Percentiles rank a stretch among this genome's conserved stretches.
phyloP scores from a whole-genome alignment of 306 rosid genomes.

The Vigna unguiculata region DNA sequence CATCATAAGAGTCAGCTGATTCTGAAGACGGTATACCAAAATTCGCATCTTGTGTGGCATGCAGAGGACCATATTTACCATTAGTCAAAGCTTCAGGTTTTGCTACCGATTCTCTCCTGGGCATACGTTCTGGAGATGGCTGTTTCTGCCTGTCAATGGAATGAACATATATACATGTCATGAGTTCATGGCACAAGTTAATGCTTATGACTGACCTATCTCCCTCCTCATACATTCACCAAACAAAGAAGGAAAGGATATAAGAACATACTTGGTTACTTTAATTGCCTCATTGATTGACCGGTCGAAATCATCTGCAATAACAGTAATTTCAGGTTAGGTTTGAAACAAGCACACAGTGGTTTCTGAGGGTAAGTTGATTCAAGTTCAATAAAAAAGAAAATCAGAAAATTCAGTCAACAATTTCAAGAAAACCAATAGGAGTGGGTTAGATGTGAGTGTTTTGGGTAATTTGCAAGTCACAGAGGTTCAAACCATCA shows the following conservation, averaged over 20 bases:
- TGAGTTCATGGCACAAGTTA: slow-evolving; percentile 6
- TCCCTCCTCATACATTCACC: slow-evolving; percentile 9
- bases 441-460: background rate
- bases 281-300: slow-evolving; percentile 98
- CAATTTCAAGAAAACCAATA: background rate
- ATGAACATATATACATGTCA: slow-evolving; percentile 36
- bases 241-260: slow-evolving; percentile 14
- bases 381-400: slow-evolving; percentile 26
- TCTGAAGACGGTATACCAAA: slow-evolving; percentile 76
- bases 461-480: background rate
- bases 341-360: slow-evolving; percentile 42
- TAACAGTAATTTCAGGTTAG: slow-evolving; percentile 43
- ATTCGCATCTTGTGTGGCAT: slow-evolving; percentile 56
- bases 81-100: slow-evolving; percentile 74
- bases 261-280: slow-evolving; percentile 81
- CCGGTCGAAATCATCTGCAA: slow-evolving; percentile 94
- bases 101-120: slow-evolving; percentile 64
- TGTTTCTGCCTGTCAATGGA: slow-evolving; percentile 64
- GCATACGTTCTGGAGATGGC: slow-evolving; percentile 79
- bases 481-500: slow-evolving; percentile 6
- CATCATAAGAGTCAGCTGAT: slow-evolving; percentile 73
- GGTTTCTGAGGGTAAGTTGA: slow-evolving; percentile 8
- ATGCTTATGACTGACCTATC: slow-evolving; percentile 26
- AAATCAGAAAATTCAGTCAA: slow-evolving; percentile 11
- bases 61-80: slow-evolving; percentile 76